phyloP scores from a whole-genome alignment of 2,329 filamentous ascomycete species.

The Colletotrichum costaricense region DNA sequence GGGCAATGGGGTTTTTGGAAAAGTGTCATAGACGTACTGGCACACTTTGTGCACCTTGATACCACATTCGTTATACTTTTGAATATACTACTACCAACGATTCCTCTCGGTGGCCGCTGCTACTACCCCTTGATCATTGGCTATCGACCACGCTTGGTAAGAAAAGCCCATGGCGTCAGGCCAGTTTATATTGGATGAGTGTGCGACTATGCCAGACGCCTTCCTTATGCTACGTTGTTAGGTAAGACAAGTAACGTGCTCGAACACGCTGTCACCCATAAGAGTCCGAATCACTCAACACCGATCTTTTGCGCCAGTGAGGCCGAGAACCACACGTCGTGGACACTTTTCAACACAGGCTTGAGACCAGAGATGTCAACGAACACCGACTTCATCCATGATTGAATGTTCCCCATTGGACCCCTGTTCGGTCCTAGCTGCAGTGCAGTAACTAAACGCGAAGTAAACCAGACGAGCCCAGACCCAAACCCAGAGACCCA shows the following conservation, averaged over 20 bases:
- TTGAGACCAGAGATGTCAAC: background rate
- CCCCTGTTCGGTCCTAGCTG: background rate
- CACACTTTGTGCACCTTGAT: constrained; percentile 4
- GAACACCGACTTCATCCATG: too few relatives aligned
- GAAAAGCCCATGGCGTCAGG: background rate
- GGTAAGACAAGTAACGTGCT: background rate
- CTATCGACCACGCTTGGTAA: background rate
- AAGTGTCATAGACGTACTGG: background rate
- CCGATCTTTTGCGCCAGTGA: too few relatives aligned
- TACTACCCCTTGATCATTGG: too few relatives aligned
- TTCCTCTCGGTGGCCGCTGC: background rate
- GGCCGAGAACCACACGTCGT: too few relatives aligned
- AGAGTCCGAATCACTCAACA: too few relatives aligned
- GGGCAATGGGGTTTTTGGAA: background rate
- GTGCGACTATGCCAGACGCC: background rate
- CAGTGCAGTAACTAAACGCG: background rate
- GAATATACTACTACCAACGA: background rate
- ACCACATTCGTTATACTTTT: constrained; percentile 20
- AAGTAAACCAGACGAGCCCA: background rate
- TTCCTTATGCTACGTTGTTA: background rate
- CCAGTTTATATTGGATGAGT: background rate
- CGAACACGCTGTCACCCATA: too few relatives aligned
- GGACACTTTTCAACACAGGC: background rate
- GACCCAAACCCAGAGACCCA: background rate
- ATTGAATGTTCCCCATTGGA: background rate